Evolutionary conservation across 2,329 filamentous ascomycete genomes (phyloP).

Genomic region (Fusarium sp.): DNA sequence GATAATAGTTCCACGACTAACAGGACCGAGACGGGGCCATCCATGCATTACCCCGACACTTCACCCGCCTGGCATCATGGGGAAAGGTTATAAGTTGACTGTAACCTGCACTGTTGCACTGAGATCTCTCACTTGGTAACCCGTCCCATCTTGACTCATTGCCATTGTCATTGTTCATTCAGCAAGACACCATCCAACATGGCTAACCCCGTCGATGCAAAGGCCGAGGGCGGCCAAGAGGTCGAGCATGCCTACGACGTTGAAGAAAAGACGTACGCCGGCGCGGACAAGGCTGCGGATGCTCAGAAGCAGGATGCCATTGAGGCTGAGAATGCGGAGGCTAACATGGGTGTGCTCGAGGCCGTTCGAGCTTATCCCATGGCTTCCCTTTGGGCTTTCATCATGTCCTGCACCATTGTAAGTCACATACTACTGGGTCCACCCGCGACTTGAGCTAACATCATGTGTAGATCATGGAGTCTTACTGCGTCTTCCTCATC

Average conservation of each 20-base stretch:
- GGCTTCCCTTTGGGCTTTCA: conserved; percentile 59
- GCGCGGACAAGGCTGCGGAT: conserved; percentile 29
- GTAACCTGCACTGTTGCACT: not conserved
- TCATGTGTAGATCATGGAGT: conserved; percentile 57
- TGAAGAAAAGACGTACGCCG: conserved; percentile 32
- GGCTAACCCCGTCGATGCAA: conserved; percentile 19
- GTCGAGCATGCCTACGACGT: conserved; percentile 19
- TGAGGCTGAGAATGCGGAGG: conserved; percentile 54
- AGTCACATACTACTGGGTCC: conserved; percentile 24
- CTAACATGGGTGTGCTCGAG: conserved; percentile 52
- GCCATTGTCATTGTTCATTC: conserved; percentile 8
- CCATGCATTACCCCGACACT: not conserved
- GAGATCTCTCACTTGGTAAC: not conserved
- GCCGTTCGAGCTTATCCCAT: conserved; percentile 54
- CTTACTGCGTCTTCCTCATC: conserved; percentile 60
- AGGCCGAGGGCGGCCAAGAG: conserved; percentile 21
- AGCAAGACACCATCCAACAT: conserved; percentile 27
- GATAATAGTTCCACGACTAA: conserved; percentile 2
- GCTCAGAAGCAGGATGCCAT: conserved; percentile 36
- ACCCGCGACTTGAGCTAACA: conserved; percentile 13
- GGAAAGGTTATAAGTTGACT: conserved; percentile 3
- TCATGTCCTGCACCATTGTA: conserved; percentile 62
- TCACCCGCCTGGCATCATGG: not conserved
- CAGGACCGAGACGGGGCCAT: not conserved
- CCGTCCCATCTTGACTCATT: conserved; percentile 8